Evolutionary conservation across 73 alveolate species (phyloP).

Genomic region (Paramecium bursaria): DNA sequence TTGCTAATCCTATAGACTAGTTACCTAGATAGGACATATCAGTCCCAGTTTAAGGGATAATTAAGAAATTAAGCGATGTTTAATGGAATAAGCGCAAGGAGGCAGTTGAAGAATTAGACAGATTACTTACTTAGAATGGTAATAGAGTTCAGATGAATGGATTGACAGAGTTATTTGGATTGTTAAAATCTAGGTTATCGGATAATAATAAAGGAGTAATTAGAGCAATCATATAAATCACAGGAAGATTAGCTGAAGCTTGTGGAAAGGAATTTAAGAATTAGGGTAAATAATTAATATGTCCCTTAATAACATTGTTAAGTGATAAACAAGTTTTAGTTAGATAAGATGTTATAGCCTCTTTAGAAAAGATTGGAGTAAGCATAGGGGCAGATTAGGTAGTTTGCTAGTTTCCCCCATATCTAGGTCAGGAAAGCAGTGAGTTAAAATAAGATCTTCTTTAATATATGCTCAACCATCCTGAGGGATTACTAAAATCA

Average conservation of each 20-base stretch:
- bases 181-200: constrained; percentile 21
- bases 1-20: constrained; percentile 44
- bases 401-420: constrained; percentile 34
- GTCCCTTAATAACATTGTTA: constrained; percentile 18
- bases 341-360: constrained; percentile 59
- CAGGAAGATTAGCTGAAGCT: constrained; percentile 69
- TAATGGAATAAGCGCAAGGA: constrained; percentile 70
- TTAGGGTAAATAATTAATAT: constrained; percentile 43
- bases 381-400: constrained; percentile 56
- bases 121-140: constrained; percentile 14
- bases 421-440: constrained; percentile 26
- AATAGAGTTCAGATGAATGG: constrained; percentile 59
- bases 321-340: constrained; percentile 64
- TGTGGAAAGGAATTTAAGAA: constrained; percentile 68
- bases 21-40: constrained; percentile 70
- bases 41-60: background rate
- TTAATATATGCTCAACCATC: constrained; percentile 39
- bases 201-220: constrained; percentile 60
- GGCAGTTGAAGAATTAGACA: constrained; percentile 69
- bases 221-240: constrained; percentile 49
- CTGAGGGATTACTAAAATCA: constrained; percentile 27
- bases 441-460: constrained; percentile 57
- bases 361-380: constrained; percentile 60
- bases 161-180: constrained; percentile 41
- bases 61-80: constrained; percentile 61